These are phyloP conservation scores for Fonsecaea erecta DNA, from an alignment of 2,329 filamentous ascomycete species.

Conservation along the genomic window DNA sequence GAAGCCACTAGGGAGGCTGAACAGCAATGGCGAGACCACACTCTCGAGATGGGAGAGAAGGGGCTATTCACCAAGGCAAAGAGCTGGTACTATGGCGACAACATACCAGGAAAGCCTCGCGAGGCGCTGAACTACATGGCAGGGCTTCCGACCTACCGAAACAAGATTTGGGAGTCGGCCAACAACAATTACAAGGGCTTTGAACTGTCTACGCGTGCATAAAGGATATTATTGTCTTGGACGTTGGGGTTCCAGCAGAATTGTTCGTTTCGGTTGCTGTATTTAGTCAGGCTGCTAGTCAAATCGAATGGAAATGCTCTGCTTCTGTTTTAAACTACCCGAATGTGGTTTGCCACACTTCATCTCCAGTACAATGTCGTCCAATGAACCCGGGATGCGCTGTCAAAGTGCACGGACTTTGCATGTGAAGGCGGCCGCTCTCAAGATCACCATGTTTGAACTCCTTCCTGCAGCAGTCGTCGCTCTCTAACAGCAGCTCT, in stretches of 20 bases:
- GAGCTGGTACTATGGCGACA: conserved; percentile 28
- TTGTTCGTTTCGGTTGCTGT: not conserved
- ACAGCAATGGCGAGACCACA: conserved; percentile 19
- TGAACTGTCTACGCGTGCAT: not conserved
- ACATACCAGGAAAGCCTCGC: conserved; percentile 25
- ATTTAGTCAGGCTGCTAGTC: not conserved
- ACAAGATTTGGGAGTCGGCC: conserved; percentile 18
- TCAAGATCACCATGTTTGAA: not conserved
- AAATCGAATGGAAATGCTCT: not conserved
- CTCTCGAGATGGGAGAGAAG: conserved; percentile 15
- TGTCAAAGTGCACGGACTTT: too few species aligned
- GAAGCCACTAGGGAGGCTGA: conserved; percentile 14
- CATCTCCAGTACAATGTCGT: not conserved
- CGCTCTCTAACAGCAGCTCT: not conserved
- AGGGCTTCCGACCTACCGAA: conserved; percentile 18
- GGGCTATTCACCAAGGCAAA: conserved; percentile 19
- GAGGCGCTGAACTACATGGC: conserved; percentile 28
- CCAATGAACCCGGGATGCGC: not conserved
- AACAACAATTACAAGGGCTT: conserved; percentile 15
- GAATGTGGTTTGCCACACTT: too few species aligned
- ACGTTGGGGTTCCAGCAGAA: not conserved
- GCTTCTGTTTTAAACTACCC: not conserved
- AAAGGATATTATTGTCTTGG: not conserved
- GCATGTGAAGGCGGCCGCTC: too few species aligned
- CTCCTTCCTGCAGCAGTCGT: not conserved